Evolutionary conservation across 2,329 filamentous ascomycete species (phyloP).

Genomic region (Pseudopyricularia cyperi): DNA sequence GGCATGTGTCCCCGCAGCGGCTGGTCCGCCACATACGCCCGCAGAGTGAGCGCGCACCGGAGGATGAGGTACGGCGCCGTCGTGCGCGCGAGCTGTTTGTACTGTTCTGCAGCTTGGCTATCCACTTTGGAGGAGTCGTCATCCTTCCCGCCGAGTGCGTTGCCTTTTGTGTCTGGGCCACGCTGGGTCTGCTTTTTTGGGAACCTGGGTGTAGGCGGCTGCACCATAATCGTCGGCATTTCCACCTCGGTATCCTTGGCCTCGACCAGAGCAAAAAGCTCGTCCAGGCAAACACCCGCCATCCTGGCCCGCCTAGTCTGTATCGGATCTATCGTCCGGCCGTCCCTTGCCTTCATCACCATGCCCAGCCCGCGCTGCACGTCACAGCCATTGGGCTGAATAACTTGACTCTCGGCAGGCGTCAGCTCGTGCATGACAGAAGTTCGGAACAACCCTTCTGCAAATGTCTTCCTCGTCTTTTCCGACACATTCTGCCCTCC

Average conservation of each 20-base stretch:
- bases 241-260: conserved; percentile 19
- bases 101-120: conserved; percentile 6
- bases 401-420: conserved; percentile 28
- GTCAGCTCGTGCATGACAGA: conserved; percentile 65
- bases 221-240: conserved; percentile 23
- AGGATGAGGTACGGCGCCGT: conserved; percentile 73
- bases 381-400: background rate
- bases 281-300: conserved; percentile 67
- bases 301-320: conserved; percentile 57
- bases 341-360: conserved; percentile 53
- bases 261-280: conserved; percentile 59
- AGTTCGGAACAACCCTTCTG: conserved; percentile 63
- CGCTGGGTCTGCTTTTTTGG: conserved; percentile 11
- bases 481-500: conserved; percentile 55
- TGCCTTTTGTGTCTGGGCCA: conserved; percentile 9
- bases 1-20: conserved; percentile 82
- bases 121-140: conserved; percentile 16
- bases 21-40: conserved; percentile 80
- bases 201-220: conserved; percentile 30
- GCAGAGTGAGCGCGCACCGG: conserved; percentile 67
- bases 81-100: conserved; percentile 55
- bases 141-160: conserved; percentile 8
- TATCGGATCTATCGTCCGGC: conserved; percentile 56
- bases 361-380: conserved; percentile 27
- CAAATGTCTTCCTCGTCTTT: conserved; percentile 53